Base-by-base conservation (phyloP, 1,139 yeast genomes). In the Torulaspora globosa region DNA sequence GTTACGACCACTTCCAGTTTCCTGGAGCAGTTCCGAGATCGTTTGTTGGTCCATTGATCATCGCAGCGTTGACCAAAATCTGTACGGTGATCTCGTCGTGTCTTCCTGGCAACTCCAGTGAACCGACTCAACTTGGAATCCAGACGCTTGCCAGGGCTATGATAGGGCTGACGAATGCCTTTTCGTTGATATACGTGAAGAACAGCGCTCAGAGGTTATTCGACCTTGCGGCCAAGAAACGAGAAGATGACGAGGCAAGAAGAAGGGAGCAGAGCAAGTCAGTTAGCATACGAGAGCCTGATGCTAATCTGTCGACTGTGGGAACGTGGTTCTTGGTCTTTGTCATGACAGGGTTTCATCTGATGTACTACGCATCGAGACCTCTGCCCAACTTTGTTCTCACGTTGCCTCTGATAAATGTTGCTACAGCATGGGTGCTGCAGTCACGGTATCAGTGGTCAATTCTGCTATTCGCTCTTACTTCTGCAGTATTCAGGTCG, bases 11-110 rank as follows among this genome's bases (percentile, higher is more conserved):
- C 63, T 54, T 73, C 8, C 66, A 72, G 44, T 90, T 87, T 62
- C 95, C 97, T 0, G 97, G 97, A 1, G 92, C 74, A 2, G 96
- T 90, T 3, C 96, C 96, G 18, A 72, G 97, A 45, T 78, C 96
- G 0, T 90, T 89, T 57, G 61, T 87, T 6, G 96, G 96, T 1
- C 75, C 95, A n/a, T 56, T 83, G 46, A 50, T 77, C 1, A 55
- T 88, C 8, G 73, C 87, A 0, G 59, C 63, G 0, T 44, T 78
- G 49, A 65, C 69, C 0, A 63, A 74, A 41, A 74, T 75, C 28
- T 57, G 67, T 28, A 49, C 45, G 21, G 52, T 26, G 11, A 54
- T 39, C 56, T 67, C 50, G 4, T 36, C 26, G 21, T 46, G 36
- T 24, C 49, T 28, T 30, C 48, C 42, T 19, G 44, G 40, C 31